phyloP scores from a whole-genome alignment of 495 filamentous ascomycete genomes.

The Daldinia grandis region DNA sequence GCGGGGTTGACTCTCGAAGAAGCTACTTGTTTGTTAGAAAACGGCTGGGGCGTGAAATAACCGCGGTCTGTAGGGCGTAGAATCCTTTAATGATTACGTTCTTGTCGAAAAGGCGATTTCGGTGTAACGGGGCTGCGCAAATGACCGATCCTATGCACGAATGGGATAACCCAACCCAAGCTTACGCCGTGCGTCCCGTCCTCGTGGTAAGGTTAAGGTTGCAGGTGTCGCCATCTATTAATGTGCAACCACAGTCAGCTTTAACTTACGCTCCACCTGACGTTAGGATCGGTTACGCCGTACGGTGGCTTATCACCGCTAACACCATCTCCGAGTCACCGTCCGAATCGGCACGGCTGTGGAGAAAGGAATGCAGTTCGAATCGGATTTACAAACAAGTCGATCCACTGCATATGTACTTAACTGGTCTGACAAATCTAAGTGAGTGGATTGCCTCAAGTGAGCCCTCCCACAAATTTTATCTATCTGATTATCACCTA shows the following conservation, averaged over 20 bases:
- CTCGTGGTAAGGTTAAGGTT: not conserved
- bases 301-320: not conserved
- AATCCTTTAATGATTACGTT: not conserved
- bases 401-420: not conserved
- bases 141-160: not conserved
- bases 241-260: not conserved
- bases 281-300: not conserved
- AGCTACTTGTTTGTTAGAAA: constrained; percentile 73
- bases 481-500: constrained; percentile 7
- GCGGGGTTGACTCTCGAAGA: constrained; percentile 83
- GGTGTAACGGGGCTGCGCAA: not conserved
- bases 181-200: not conserved
- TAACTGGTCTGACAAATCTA: not conserved
- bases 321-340: constrained; percentile 1
- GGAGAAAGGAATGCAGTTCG: not conserved
- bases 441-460: not conserved
- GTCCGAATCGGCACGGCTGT: not conserved
- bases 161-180: not conserved
- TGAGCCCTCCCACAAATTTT: not conserved
- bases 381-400: not conserved
- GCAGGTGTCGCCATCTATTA: not conserved
- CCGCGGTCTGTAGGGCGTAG: not conserved
- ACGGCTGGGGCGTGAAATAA: constrained; percentile 74
- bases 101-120: not conserved
- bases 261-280: not conserved